Conservation (phyloP, 1,284 basidiomycete genomes). For the Ceratobasidium sp. region DNA sequence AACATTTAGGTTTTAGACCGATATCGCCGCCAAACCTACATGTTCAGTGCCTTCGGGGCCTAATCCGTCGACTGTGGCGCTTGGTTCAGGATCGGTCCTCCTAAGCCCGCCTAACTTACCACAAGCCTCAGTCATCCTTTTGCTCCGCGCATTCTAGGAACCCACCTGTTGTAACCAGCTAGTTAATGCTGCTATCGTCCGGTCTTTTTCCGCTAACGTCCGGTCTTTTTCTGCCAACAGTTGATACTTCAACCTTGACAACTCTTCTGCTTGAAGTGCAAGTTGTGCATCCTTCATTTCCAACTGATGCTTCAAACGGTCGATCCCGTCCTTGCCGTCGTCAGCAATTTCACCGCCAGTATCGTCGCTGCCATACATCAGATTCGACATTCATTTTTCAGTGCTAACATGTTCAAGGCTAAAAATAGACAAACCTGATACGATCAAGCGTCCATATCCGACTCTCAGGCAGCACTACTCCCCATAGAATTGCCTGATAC, state of each 20-base stretch:
- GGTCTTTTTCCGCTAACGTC: no score
- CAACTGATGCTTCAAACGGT: background rate
- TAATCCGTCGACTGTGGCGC: no score
- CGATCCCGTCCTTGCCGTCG: background rate
- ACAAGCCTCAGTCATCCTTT: no score
- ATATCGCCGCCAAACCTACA: no score
- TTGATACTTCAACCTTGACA: background rate
- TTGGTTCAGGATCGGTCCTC: no score
- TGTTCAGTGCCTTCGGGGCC: no score
- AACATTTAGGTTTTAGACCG: no score
- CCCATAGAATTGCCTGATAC: background rate
- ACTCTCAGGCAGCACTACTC: background rate
- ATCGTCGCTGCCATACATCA: background rate
- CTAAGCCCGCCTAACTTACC: no score
- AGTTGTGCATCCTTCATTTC: background rate
- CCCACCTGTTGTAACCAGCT: no score
- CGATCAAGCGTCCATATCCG: background rate
- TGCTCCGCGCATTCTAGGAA: no score
- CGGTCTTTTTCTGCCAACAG: background rate
- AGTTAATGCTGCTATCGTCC: background rate
- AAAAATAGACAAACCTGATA: background rate
- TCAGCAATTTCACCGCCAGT: constrained; percentile 11
- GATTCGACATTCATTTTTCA: no score
- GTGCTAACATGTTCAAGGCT: background rate
- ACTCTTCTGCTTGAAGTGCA: background rate